These are phyloP conservation scores for Neonectria sp. DNA, from an alignment of 2,329 filamentous ascomycete genomes.

Conservation along the genomic window DNA sequence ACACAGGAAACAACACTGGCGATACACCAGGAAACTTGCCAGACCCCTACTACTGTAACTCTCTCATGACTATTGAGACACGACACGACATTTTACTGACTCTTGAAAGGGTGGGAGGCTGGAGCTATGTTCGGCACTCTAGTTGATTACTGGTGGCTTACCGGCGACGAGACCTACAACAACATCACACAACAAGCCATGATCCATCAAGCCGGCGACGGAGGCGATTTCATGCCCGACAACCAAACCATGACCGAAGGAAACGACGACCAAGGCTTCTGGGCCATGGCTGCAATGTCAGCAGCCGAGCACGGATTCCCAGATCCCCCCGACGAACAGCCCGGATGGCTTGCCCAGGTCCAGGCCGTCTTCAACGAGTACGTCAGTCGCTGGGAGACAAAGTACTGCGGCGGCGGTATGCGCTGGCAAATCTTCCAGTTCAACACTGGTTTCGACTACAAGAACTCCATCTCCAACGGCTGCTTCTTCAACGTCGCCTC, in stretches of 20 bases:
- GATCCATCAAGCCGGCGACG: conserved; percentile 72
- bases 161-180: conserved; percentile 77
- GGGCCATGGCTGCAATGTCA: conserved; percentile 86
- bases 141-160: conserved; percentile 81
- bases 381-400: conserved; percentile 77
- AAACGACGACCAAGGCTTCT: conserved; percentile 87
- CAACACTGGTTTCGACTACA: conserved; percentile 80
- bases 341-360: conserved; percentile 81
- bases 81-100: no score
- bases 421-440: conserved; percentile 89
- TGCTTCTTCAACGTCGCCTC: conserved; percentile 80
- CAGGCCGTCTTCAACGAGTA: conserved; percentile 88
- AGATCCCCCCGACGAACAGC: conserved; percentile 72
- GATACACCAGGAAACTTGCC: conserved; percentile 72
- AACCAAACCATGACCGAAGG: conserved; percentile 74
- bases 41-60: conserved; percentile 77
- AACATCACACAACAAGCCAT: conserved; percentile 72
- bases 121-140: conserved; percentile 80
- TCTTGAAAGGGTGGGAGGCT: conserved; percentile 77
- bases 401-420: conserved; percentile 78
- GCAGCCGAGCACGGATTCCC: conserved; percentile 85
- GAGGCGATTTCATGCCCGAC: conserved; percentile 75
- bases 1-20: conserved; percentile 72
- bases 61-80: no score
- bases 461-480: conserved; percentile 78